phyloP scores from a whole-genome alignment of 768 basidiomycete species.

The Boletus fagicola region DNA sequence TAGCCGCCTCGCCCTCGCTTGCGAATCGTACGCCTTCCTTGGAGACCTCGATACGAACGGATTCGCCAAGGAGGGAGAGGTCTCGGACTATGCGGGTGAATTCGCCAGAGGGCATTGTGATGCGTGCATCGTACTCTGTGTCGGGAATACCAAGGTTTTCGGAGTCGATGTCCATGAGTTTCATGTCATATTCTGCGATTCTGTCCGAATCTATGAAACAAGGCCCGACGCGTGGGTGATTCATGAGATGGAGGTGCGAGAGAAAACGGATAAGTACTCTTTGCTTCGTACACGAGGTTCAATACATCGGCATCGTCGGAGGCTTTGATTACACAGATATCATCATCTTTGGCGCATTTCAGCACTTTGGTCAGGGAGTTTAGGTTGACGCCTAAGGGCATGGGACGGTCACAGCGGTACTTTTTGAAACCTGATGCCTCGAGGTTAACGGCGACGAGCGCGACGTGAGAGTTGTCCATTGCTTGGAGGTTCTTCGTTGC shows the following conservation, averaged over 20 bases:
- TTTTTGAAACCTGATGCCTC: constrained; percentile 74
- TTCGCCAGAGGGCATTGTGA: constrained; percentile 82
- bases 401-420: constrained; percentile 93
- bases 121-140: constrained; percentile 93
- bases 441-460: constrained; percentile 87
- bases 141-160: constrained; percentile 95
- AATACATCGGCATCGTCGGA: constrained; percentile 87
- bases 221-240: neutral
- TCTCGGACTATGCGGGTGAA: constrained; percentile 94
- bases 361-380: constrained; percentile 89
- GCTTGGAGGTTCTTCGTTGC: constrained; percentile 77
- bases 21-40: constrained; percentile 95
- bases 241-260: neutral
- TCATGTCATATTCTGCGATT: constrained; percentile 98
- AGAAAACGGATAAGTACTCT: constrained; percentile 52
- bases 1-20: constrained; percentile 92
- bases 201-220: constrained; percentile 71
- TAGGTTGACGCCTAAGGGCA: constrained; percentile 88
- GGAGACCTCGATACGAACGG: constrained; percentile 90
- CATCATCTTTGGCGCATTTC: constrained; percentile 96
- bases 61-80: constrained; percentile 86
- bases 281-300: constrained; percentile 86
- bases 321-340: constrained; percentile 87
- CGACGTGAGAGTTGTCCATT: constrained; percentile 99
- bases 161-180: constrained; percentile 98